phyloP scores from a whole-genome alignment of 805 yeast species.

The Jamesozyma hellenica region DNA sequence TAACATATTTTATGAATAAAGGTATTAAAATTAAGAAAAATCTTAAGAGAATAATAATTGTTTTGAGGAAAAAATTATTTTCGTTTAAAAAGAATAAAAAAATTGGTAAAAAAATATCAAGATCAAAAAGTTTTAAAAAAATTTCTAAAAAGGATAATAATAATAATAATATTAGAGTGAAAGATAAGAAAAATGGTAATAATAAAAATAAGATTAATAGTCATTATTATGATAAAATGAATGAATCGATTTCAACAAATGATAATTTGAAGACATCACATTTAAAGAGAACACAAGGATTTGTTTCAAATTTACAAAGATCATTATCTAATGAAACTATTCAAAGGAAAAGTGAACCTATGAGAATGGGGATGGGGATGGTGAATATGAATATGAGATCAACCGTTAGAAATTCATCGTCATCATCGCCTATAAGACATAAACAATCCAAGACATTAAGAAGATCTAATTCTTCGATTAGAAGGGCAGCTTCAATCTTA shows the following conservation, averaged over 20 bases:
- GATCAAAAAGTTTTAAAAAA: not conserved
- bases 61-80: conserved; percentile 19
- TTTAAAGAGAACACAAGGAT: conserved; percentile 22
- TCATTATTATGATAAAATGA: not conserved
- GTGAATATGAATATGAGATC: not conserved
- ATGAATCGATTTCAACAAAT: conserved; percentile 9
- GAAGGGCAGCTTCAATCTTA: conserved; percentile 29
- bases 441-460: conserved; percentile 14
- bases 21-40: conserved; percentile 21
- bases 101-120: not conserved
- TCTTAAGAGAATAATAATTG: conserved; percentile 22
- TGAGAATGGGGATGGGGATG: too few species aligned
- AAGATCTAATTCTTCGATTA: conserved; percentile 29
- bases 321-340: conserved; percentile 12
- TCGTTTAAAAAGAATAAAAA: conserved; percentile 6
- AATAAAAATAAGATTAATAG: conserved; percentile 4
- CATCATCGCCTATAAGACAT: not conserved
- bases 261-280: conserved; percentile 19
- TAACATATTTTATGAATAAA: conserved; percentile 23
- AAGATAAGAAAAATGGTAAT: not conserved
- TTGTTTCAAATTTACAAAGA: conserved; percentile 23
- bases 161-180: not conserved
- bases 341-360: too few species aligned
- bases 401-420: too few species aligned
- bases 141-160: not conserved